Conservation (phyloP, 306 rosid species). For the Abrus precatorius region DNA sequence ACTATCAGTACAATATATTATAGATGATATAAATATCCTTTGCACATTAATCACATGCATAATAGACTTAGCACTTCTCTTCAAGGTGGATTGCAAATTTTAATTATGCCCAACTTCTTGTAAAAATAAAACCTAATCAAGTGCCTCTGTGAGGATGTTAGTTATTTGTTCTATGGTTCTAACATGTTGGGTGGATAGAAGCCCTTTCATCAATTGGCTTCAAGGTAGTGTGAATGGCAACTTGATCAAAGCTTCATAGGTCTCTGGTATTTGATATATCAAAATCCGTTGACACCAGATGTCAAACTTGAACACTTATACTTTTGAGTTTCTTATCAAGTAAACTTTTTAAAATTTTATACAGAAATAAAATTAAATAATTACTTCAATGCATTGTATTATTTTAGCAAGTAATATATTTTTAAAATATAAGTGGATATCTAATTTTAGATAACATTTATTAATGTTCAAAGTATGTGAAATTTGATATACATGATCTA, state of each 20-base stretch:
- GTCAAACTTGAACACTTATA: no score
- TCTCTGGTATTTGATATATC: no score
- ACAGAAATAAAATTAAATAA: no score
- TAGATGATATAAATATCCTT: not conserved
- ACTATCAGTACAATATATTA: not conserved
- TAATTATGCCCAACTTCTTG: not conserved
- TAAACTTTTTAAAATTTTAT: no score
- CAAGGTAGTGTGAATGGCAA: not conserved
- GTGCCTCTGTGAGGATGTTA: not conserved
- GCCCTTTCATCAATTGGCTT: not conserved
- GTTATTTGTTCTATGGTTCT: not conserved
- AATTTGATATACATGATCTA: no score
- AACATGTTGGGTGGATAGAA: not conserved
- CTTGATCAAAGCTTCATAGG: not conserved
- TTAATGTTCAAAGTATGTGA: no score
- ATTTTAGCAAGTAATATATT: no score
- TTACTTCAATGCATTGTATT: no score
- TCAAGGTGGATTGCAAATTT: not conserved
- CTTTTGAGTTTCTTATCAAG: no score
- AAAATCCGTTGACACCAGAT: no score
- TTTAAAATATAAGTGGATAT: no score
- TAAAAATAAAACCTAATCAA: not conserved
- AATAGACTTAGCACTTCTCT: not conserved
- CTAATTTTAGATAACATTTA: no score
- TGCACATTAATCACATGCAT: not conserved